Base-by-base conservation (phyloP, 352 stramenopile species). In the Globisporangium mamillatum region DNA sequence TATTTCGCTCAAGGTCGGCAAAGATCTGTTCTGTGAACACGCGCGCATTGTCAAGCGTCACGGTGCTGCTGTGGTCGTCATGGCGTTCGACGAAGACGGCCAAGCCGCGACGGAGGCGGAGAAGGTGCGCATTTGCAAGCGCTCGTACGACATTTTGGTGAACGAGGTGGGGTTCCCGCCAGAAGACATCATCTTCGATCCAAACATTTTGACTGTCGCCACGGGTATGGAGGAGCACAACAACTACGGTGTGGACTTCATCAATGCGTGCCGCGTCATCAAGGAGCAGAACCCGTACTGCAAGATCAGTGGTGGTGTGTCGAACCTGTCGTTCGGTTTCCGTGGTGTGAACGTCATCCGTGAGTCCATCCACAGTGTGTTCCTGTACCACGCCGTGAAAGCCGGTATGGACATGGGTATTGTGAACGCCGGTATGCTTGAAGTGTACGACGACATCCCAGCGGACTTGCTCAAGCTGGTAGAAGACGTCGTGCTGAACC, bases 351-450 rank as follows among this genome's bases (percentile, higher is more conserved):
- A 98, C 66, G 96, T 98, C 68, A 98, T 99, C 75, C 93, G 97
- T 64, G 96, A 99, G 75, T 97, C 92, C 0, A 98, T 98, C 60
- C 94, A 98, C 76, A 92, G 92, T 73, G 95, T 98, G 14, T 99
- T 99, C 68, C 77, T 99, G 38, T 97, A 98, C 61, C 89, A 99
- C 77, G 95, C 95, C 2, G 95, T 98, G 60, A 74, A 98, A 44
- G 95, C 95, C 64, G 97, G 97, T 36, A 99, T 99, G 97, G 97
- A 99, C 80, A 98, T 99, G 81, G 97, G 97, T 70, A 99, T 99
- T 76, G 97, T 99, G 50, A 99, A 99, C 77, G 90, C 96, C 8
- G 82, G 90, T 46, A 91, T 88, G 81, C 75, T 91, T 27, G 80
- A 96, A 66, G 78, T 97, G 60, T 95, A 96, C 69, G 88, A 96